Base-by-base conservation (phyloP, 805 yeast species). In the Candida arabinofermentans region DNA sequence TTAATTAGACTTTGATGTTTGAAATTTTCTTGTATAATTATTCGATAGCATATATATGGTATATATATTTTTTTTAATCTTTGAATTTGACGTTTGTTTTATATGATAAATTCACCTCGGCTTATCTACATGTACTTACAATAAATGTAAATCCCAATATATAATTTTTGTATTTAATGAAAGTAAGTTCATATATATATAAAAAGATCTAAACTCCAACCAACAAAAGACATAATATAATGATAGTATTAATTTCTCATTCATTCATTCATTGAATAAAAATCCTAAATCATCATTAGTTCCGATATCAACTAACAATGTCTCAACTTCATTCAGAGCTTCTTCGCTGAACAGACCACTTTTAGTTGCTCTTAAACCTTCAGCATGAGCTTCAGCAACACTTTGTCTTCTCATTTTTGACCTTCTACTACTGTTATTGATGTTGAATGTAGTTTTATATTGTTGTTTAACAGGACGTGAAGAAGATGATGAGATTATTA, bases 331-430 rank as follows among this genome's bases (percentile, higher is more conserved):
- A 8, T 80, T 79, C 53, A 86, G 61, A 3, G 87, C 81, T 44
- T 77, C 77, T 58, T 85, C 93, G 56, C 84, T 82, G 59, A 85
- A 85, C 42, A 86, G 64, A 5, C 95, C 95, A 47, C 79, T 77
- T 53, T 77, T 83, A 0, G 95, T 86, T 16, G 83, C 79, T 48
- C 91, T 68, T 51, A 79, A 67, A 9, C 90, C 90, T 57, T 85
- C 91, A 8, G 79, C 75, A 8, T 81, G 83, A 4, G 93, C 90
- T 52, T 84, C 93, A 2, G 71, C 83, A 40, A 79, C 72, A 43
- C 86, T 80, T 37, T 83, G 82, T 51, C 86, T 69, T 58, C 89
- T 73, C 53, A 79, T 60, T 57, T 67, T 62, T 4, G 55, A 44
- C 43, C 50, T 54, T 14, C 46, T 50, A 30, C 34, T 47, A n/a